Conservation (phyloP, 805 yeast species). For the Zygoascus bituminiphila region DNA sequence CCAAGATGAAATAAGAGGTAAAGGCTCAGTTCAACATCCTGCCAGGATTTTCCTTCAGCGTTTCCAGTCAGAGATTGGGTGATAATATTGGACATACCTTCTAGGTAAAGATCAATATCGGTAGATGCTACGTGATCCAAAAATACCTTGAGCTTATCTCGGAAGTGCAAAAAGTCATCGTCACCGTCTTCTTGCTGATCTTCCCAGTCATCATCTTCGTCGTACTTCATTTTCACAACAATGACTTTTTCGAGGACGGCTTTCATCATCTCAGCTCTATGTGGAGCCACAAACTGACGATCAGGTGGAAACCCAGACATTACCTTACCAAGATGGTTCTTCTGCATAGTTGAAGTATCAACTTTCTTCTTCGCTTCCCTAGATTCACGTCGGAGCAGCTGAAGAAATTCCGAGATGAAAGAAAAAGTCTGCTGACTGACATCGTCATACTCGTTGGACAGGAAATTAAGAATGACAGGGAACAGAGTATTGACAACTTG, state of each 20-base stretch:
- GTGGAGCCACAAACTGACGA: slow-evolving; percentile 25
- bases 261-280: slow-evolving; percentile 46
- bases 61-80: slow-evolving; percentile 37
- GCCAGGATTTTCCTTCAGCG: slow-evolving; percentile 45
- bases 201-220: slow-evolving; percentile 58
- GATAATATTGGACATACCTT: slow-evolving; percentile 53
- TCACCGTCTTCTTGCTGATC: slow-evolving; percentile 60
- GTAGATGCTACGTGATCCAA: slow-evolving; percentile 73
- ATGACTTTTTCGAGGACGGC: slow-evolving; percentile 62
- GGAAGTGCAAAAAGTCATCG: slow-evolving; percentile 71
- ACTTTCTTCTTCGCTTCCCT: slow-evolving; percentile 39
- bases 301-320: slow-evolving; percentile 22
- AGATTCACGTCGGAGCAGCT: slow-evolving; percentile 46
- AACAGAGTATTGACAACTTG: slow-evolving; percentile 51
- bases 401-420: slow-evolving; percentile 64
- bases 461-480: slow-evolving; percentile 63
- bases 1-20: slow-evolving; percentile 72
- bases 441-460: slow-evolving; percentile 83
- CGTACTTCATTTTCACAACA: slow-evolving; percentile 63
- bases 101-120: slow-evolving; percentile 52
- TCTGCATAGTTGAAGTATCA: slow-evolving; percentile 31
- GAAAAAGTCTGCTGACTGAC: slow-evolving; percentile 77
- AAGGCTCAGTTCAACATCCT: slow-evolving; percentile 76
- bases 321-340: slow-evolving; percentile 21
- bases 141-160: slow-evolving; percentile 63